Percentiles rank a stretch among this genome's conserved stretches.
These are phyloP conservation scores for Blastobotrys parvus DNA, from an alignment of 805 yeast species.

Conservation along the genomic window DNA sequence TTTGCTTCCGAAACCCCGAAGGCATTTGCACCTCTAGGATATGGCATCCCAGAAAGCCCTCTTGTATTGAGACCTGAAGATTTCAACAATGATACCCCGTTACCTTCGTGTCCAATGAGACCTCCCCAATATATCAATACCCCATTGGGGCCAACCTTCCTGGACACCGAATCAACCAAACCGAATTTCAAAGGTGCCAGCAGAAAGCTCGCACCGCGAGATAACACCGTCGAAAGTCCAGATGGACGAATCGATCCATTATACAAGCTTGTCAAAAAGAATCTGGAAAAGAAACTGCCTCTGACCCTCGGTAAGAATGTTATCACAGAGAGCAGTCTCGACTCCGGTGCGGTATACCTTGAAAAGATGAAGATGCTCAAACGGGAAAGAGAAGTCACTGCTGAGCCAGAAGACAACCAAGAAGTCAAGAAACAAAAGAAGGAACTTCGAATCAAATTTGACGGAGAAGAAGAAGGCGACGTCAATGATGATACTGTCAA, in stretches of 20 bases:
- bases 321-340: conserved; percentile 10
- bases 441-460: conserved; percentile 13
- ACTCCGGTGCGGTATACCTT: conserved; percentile 4
- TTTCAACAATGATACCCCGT: conserved; percentile 21
- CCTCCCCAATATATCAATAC: conserved; percentile 19
- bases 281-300: conserved; percentile 1
- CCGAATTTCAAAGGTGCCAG: conserved; percentile 10
- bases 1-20: conserved; percentile 18
- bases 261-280: not conserved
- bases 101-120: conserved; percentile 18
- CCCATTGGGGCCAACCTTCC: conserved; percentile 24
- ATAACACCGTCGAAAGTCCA: not conserved
- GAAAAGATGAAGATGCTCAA: conserved; percentile 8
- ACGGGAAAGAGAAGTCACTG: conserved; percentile 12
- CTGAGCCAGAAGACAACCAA: conserved; percentile 12
- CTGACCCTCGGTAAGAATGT: conserved; percentile 11
- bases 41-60: conserved; percentile 15
- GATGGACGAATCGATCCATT: conserved; percentile 6
- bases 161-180: conserved; percentile 22
- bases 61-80: conserved; percentile 18
- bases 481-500: conserved; percentile 20
- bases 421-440: conserved; percentile 14
- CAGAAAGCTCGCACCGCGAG: conserved; percentile 7
- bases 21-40: conserved; percentile 24
- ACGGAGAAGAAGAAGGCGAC: conserved; percentile 17